A percentile compares a stretch with the other conserved stretches of the same genome.
These are phyloP conservation scores for Debaryomyces sp. DNA, from an alignment of 1,139 yeast species.

Conservation along the genomic window DNA sequence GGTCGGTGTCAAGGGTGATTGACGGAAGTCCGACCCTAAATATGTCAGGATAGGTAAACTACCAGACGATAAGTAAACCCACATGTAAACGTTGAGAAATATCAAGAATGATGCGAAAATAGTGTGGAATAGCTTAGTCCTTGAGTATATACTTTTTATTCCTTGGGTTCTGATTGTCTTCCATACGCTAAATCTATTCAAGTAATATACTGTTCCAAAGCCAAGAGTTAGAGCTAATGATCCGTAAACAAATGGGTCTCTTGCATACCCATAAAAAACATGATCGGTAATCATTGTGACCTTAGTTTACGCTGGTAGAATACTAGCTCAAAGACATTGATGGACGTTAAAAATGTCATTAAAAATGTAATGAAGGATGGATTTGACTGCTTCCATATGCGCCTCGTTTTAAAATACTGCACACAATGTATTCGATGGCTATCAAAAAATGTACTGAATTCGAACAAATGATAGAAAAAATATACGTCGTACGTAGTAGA, in stretches of 20 bases:
- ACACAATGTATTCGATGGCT: neutral
- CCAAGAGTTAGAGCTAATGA: neutral
- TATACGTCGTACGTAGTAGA: neutral
- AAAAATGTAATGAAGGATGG: neutral
- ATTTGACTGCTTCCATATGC: neutral
- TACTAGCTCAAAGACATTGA: neutral
- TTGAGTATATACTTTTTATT: neutral
- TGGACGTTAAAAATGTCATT: neutral
- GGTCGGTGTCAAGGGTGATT: constrained; percentile 5
- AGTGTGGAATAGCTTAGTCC: neutral
- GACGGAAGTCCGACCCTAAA: neutral
- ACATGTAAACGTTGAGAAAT: neutral
- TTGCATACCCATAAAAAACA: neutral
- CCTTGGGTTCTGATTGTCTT: neutral
- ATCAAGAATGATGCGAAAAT: constrained; percentile 1
- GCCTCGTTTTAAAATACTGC: neutral
- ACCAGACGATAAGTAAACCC: neutral
- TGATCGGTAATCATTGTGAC: neutral
- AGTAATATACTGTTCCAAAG: constrained; percentile 1
- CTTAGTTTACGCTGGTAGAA: neutral
- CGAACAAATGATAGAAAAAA: neutral
- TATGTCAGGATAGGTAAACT: neutral
- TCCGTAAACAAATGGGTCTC: neutral
- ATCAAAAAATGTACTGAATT: neutral
- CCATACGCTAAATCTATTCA: neutral